Evolutionary conservation across 768 basidiomycete genomes (phyloP), one percentile per base, ranked within the genome.

Genomic region (Zangia roseola): DNA sequence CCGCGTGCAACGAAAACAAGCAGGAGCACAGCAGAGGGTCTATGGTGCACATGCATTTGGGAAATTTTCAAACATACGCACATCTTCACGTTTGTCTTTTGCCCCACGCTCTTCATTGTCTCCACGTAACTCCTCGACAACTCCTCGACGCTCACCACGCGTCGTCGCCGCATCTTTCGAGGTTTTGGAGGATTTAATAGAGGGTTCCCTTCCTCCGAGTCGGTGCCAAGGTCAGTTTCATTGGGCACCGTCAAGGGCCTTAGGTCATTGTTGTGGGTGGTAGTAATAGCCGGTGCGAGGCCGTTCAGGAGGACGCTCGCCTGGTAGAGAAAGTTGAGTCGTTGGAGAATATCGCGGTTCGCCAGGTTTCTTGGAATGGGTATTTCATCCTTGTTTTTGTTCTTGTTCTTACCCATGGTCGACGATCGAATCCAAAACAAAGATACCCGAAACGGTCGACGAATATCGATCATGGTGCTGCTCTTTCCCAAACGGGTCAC

Each of bases 251-350:
- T 34, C 30, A 24, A 12, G 10, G 47, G 17, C 17, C 13, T 45
- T 10, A 50, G 38, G n/a, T 40, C 34, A 20, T 38, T 23, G 21
- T 45, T 53, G 16, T 12, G 24, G 13, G 19, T 33, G 35, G 19
- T 16, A 40, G 45, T 1, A 3, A 19, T 14, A n/a, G 50, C 35
- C 19, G 64, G 52, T 30, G 65, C 55, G 42, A 77, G 64, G 10
- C 70, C 71, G 46, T 70, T 74, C n/a, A 90, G 71, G 51, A 83
- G 84, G 12, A 79, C 74, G 58, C 85, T 84, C 28, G 89, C 86
- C 68, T 92, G 91, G 61, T 88, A 91, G 28, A 93, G 77, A 64
- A 88, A 93, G 68, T 88, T 92, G 53, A 93, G 77, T 24, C 91
- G 78, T 65, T 93, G 91, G 19, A 91, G 76, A 39, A 88, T 80